Evolutionary conservation across 2,329 filamentous ascomycete species (phyloP).

Genomic region (Scedosporium dehoogii): DNA sequence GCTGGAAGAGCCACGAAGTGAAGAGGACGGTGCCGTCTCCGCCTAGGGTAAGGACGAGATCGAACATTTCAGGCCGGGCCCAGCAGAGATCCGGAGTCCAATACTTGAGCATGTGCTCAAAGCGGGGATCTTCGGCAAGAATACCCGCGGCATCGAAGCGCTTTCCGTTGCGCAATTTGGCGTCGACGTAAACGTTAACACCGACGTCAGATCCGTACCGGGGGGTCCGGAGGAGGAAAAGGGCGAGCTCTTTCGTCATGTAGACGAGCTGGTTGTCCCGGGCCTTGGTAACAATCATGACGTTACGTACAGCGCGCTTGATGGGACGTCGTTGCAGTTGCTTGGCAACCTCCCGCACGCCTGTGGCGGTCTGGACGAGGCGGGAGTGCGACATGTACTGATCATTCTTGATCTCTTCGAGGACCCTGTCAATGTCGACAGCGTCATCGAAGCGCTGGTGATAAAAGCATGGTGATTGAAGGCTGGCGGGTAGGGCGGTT

Average conservation of each 20-base stretch:
- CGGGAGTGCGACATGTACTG: conserved; percentile 89
- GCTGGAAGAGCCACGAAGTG: conserved; percentile 87
- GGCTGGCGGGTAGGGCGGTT: conserved; percentile 44
- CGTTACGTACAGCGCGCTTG: conserved; percentile 79
- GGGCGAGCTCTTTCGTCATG: conserved; percentile 75
- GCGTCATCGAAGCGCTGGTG: conserved; percentile 95
- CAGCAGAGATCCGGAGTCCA: conserved; percentile 97
- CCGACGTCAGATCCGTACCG: conserved; percentile 84
- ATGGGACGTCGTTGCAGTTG: conserved; percentile 88
- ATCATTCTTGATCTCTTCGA: conserved; percentile 86
- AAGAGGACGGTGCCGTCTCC: conserved; percentile 82
- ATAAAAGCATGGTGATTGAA: conserved; percentile 95
- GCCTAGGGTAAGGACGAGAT: conserved; percentile 80
- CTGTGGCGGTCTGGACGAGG: conserved; percentile 88
- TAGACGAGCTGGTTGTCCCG: conserved; percentile 88
- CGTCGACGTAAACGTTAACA: conserved; percentile 96
- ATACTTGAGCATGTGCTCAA: conserved; percentile 77
- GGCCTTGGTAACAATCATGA: conserved; percentile 99
- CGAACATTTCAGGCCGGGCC: conserved; percentile 87
- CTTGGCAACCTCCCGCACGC: conserved; percentile 90
- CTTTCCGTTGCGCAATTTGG: conserved; percentile 79
- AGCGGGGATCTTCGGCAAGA: conserved; percentile 63
- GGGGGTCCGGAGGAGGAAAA: conserved; percentile 81
- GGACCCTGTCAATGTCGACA: conserved; percentile 86
- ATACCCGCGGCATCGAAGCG: conserved; percentile 74